Evolutionary conservation across 805 yeast genomes (phyloP).

Genomic region (Nakazawaea wyomingensis): DNA sequence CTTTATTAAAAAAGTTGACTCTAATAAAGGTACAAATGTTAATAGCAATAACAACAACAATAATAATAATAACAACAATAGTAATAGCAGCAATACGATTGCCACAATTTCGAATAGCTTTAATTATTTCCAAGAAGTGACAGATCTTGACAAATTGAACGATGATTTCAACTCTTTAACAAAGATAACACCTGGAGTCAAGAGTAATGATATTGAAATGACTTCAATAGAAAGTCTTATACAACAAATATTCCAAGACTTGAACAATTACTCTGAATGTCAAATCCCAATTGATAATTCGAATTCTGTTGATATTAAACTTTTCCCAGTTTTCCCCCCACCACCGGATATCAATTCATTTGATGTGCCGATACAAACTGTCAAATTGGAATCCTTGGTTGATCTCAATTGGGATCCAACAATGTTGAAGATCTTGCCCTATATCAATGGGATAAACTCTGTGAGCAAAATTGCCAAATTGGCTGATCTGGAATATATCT

Average conservation of each 20-base stretch:
- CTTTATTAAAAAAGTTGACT: conserved; percentile 30
- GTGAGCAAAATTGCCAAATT: conserved; percentile 69
- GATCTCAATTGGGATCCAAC: conserved; percentile 98
- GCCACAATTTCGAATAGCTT: no score
- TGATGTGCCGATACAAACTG: conserved; percentile 92
- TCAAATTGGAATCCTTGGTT: conserved; percentile 61
- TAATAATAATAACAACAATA: conserved; percentile 12
- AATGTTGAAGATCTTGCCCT: conserved; percentile 81
- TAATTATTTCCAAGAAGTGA: conserved; percentile 26
- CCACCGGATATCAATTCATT: conserved; percentile 71
- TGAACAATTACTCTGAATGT: conserved; percentile 94
- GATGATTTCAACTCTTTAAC: conserved; percentile 1
- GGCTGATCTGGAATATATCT: conserved; percentile 72
- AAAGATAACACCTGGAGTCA: conserved; percentile 19
- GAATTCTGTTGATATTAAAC: conserved; percentile 85
- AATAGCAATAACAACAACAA: conserved; percentile 13
- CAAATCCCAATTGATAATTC: conserved; percentile 88
- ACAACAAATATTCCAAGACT: conserved; percentile 88
- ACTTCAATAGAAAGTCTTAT: conserved; percentile 68
- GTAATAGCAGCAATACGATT: no score
- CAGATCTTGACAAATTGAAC: conserved; percentile 21
- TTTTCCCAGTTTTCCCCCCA: conserved; percentile 84
- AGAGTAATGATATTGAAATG: conserved; percentile 19
- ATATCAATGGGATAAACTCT: conserved; percentile 83
- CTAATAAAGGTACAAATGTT: neutral